phyloP scores from a whole-genome alignment of 225 moss, liverwort and hornwort species.

The Physcomitrium patens region DNA sequence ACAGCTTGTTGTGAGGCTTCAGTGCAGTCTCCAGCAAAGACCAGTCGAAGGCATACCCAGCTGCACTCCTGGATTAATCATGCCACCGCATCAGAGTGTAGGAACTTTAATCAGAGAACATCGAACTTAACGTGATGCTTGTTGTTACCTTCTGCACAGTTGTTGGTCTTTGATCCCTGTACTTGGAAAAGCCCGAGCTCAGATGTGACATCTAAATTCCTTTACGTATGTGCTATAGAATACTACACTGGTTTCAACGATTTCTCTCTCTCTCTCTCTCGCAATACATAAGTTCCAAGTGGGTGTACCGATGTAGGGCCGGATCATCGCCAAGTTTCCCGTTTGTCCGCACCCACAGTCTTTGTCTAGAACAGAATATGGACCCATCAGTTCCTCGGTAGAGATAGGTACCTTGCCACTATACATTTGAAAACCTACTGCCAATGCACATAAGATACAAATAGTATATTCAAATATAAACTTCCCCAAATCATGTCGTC shows the following conservation, averaged over 20 bases:
- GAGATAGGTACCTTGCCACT: neutral
- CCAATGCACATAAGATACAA: neutral
- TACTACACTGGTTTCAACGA: neutral
- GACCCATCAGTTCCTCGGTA: conserved; percentile 7
- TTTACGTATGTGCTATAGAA: neutral
- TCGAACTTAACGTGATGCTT: neutral
- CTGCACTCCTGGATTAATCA: conserved; percentile 55
- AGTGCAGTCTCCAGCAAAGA: conserved; percentile 55
- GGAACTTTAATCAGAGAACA: neutral
- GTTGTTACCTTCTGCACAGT: neutral
- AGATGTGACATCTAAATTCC: neutral
- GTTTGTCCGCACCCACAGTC: conserved; percentile 72
- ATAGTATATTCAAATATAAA: conserved; percentile 6
- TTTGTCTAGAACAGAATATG: conserved; percentile 45
- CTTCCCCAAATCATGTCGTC: conserved; percentile 8
- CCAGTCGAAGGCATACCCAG: conserved; percentile 58
- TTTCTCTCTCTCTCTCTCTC: neutral
- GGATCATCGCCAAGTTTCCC: conserved; percentile 61
- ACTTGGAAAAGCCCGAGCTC: neutral
- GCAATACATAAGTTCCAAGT: conserved; percentile 1
- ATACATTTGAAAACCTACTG: neutral
- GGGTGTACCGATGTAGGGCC: conserved; percentile 60
- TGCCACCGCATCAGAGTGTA: neutral
- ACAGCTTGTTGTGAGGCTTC: conserved; percentile 43
- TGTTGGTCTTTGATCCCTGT: conserved; percentile 6